phyloP scores from a whole-genome alignment of 148 eudicot species.

The Cornus controversa region DNA sequence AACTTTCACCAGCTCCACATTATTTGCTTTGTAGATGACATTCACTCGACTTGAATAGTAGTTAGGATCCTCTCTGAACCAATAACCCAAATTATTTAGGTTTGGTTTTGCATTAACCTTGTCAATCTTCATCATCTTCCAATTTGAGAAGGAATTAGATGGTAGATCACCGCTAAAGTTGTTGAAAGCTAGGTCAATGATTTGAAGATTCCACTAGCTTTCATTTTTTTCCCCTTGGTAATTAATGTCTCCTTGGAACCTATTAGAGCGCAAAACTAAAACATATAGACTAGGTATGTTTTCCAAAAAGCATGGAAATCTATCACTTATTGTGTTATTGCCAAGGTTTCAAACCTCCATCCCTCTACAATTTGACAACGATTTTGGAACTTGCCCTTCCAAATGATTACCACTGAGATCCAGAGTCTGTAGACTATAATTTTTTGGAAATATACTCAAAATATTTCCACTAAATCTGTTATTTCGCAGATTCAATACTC shows the following conservation, averaged over 20 bases:
- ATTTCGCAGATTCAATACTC: slow-evolving; percentile 4
- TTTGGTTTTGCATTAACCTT: not conserved
- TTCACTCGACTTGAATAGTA: slow-evolving; percentile 5
- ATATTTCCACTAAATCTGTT: slow-evolving; percentile 13
- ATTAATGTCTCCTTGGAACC: slow-evolving; percentile 10
- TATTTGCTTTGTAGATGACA: slow-evolving; percentile 23
- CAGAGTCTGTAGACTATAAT: slow-evolving; percentile 5
- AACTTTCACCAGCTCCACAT: slow-evolving; percentile 13
- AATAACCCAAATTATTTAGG: not conserved
- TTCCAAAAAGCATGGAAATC: slow-evolving; percentile 24
- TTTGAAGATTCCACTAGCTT: slow-evolving; percentile 23
- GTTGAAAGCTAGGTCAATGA: slow-evolving; percentile 31
- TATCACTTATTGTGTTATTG: slow-evolving; percentile 16
- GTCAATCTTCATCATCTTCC: not conserved
- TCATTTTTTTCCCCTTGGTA: not conserved
- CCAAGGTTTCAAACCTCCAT: slow-evolving; percentile 23
- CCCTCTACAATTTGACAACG: slow-evolving; percentile 17
- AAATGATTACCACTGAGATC: slow-evolving; percentile 17
- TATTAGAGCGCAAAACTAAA: slow-evolving; percentile 20
- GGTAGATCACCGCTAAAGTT: slow-evolving; percentile 17
- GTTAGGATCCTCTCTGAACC: not conserved
- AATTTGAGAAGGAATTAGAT: not conserved
- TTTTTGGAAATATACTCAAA: not conserved
- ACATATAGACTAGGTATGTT: slow-evolving; percentile 15
- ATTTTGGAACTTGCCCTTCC: slow-evolving; percentile 18